A percentile compares a stretch with the other conserved stretches of the same genome.
These are phyloP conservation scores for Heliamphora exappendiculata DNA, from an alignment of 148 eudicot genomes.

Conservation along the genomic window DNA sequence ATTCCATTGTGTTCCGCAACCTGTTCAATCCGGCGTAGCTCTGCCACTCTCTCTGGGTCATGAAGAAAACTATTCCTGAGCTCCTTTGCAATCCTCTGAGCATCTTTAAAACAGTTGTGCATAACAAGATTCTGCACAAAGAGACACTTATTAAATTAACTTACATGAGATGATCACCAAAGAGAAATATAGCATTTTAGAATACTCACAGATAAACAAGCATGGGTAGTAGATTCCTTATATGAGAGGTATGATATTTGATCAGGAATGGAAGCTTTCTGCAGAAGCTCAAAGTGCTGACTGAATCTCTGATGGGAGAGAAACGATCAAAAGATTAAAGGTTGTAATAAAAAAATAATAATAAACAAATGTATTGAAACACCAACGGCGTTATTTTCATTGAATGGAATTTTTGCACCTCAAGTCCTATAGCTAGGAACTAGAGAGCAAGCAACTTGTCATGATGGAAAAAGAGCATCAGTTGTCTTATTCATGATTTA, in stretches of 20 bases:
- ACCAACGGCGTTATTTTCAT: not conserved
- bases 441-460: not conserved
- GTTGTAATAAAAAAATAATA: not conserved
- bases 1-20: slow-evolving; percentile 84
- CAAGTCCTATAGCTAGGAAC: not conserved
- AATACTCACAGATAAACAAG: slow-evolving; percentile 59
- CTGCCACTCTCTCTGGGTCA: slow-evolving; percentile 59
- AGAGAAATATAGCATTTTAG: not conserved
- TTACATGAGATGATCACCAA: not conserved
- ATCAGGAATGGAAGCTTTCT: slow-evolving; percentile 83
- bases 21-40: slow-evolving; percentile 74
- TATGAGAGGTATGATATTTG: slow-evolving; percentile 61
- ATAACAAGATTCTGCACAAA: slow-evolving; percentile 46
- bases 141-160: slow-evolving; percentile 9
- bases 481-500: not conserved
- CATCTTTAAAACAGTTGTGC: slow-evolving; percentile 80
- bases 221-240: slow-evolving; percentile 57
- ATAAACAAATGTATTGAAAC: not conserved
- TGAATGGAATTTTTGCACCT: not conserved
- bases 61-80: slow-evolving; percentile 48
- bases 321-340: not conserved
- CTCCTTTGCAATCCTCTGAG: slow-evolving; percentile 77
- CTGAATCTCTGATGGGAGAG: slow-evolving; percentile 52
- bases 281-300: slow-evolving; percentile 93
- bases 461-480: not conserved